A percentile compares a stretch with the other conserved stretches of the same genome.
phyloP scores from a whole-genome alignment of 768 basidiomycete genomes.

The Collybia sp. region DNA sequence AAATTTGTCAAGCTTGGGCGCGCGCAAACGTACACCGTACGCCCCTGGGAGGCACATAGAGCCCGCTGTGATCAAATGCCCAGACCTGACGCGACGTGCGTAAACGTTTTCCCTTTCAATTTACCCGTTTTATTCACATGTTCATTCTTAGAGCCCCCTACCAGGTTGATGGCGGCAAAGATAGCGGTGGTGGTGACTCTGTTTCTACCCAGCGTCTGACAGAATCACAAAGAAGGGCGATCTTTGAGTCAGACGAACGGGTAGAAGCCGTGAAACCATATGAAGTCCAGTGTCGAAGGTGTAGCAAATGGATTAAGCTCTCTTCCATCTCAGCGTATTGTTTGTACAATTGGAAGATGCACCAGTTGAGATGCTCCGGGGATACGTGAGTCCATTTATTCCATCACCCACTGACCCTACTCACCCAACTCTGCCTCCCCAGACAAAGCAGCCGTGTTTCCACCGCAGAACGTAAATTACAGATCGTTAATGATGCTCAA shows the following conservation, averaged over 20 bases:
- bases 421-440: constrained; percentile 2
- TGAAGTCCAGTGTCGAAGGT: constrained; percentile 54
- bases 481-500: constrained; percentile 60
- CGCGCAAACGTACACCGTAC: constrained; percentile 51
- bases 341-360: constrained; percentile 48
- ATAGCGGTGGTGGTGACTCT: constrained; percentile 9
- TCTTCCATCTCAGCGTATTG: constrained; percentile 36
- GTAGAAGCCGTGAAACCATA: constrained; percentile 44
- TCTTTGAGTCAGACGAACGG: constrained; percentile 50
- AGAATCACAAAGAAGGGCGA: constrained; percentile 42
- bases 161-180: background rate
- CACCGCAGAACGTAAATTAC: constrained; percentile 56
- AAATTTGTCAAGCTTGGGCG: constrained; percentile 52
- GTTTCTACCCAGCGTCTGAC: constrained; percentile 18
- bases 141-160: background rate
- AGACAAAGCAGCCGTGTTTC: constrained; percentile 59
- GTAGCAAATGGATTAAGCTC: constrained; percentile 60
- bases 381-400: constrained; percentile 27
- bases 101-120: constrained; percentile 5
- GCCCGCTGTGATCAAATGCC: constrained; percentile 44
- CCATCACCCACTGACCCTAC: constrained; percentile 3
- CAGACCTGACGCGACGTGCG: constrained; percentile 16
- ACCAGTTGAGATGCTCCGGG: constrained; percentile 43
- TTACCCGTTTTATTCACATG: background rate
- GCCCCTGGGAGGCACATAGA: constrained; percentile 59